phyloP scores from a whole-genome alignment of 2,329 filamentous ascomycete genomes.

The Corinectria fuckeliana region DNA sequence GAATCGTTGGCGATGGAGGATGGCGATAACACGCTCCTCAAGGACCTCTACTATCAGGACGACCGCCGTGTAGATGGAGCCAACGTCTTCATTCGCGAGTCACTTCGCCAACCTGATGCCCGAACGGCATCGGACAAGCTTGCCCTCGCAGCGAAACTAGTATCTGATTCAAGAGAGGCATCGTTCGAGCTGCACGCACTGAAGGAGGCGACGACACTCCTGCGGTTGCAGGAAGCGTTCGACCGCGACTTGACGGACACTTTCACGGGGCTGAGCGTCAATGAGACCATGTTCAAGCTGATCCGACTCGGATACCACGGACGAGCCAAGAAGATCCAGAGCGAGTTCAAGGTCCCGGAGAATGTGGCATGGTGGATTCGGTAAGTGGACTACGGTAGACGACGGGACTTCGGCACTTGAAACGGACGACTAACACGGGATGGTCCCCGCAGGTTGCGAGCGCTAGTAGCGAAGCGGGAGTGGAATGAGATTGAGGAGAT shows the following conservation, averaged over 20 bases:
- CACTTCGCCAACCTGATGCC: slow-evolving; percentile 73
- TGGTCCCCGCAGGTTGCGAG: slow-evolving; percentile 68
- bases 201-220: slow-evolving; percentile 78
- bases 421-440: slow-evolving; percentile 27
- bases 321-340: slow-evolving; percentile 85
- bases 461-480: slow-evolving; percentile 86
- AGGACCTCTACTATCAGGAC: slow-evolving; percentile 97
- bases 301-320: slow-evolving; percentile 82
- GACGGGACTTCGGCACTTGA: slow-evolving; percentile 13
- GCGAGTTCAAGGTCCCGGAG: slow-evolving; percentile 91
- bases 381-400: slow-evolving; percentile 47
- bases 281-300: slow-evolving; percentile 91
- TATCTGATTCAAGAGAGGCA: slow-evolving; percentile 83
- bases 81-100: slow-evolving; percentile 85
- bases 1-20: slow-evolving; percentile 78
- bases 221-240: slow-evolving; percentile 86
- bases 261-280: slow-evolving; percentile 84
- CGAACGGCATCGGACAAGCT: slow-evolving; percentile 83
- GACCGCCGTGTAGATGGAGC: slow-evolving; percentile 89
- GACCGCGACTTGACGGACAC: slow-evolving; percentile 81
- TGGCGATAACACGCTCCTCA: slow-evolving; percentile 79
- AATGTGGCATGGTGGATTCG: slow-evolving; percentile 87
- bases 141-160: slow-evolving; percentile 80
- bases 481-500: slow-evolving; percentile 94
- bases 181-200: slow-evolving; percentile 76